A percentile compares a stretch with the other conserved stretches of the same genome.
Conservation (phyloP, 2,329 filamentous ascomycete genomes). For the Trichothecium sympodiale region DNA sequence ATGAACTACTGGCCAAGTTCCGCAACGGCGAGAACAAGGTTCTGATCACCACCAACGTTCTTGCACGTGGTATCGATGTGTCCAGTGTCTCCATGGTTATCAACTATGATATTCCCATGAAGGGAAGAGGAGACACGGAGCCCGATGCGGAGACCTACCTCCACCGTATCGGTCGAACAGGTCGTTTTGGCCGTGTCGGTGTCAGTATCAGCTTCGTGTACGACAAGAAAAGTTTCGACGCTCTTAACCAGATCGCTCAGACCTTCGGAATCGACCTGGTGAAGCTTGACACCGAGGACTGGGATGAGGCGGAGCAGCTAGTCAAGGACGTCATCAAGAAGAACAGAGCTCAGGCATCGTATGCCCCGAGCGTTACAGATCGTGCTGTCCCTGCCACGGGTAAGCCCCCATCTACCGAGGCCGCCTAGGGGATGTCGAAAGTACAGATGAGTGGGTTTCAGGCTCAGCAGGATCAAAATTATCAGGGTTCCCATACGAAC, state of each 20-base stretch:
- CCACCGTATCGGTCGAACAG: conserved; percentile 93
- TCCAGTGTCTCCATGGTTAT: conserved; percentile 93
- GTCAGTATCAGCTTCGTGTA: conserved; percentile 93
- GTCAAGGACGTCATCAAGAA: conserved; percentile 76
- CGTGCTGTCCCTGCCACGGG: conserved; percentile 15
- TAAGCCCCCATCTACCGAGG: conserved; percentile 5
- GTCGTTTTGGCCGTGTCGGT: conserved; percentile 90
- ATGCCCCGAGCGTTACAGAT: conserved; percentile 35
- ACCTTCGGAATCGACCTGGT: conserved; percentile 75
- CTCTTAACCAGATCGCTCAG: conserved; percentile 67
- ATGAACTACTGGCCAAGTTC: conserved; percentile 78
- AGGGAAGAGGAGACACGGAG: conserved; percentile 64
- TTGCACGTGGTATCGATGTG: conserved; percentile 89
- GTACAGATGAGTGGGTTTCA: too few species aligned
- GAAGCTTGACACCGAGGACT: conserved; percentile 73
- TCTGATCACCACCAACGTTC: conserved; percentile 92
- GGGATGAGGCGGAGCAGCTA: conserved; percentile 77
- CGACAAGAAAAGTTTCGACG: conserved; percentile 69
- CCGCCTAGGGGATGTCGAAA: background rate
- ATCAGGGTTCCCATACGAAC: too few species aligned
- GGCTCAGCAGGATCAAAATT: too few species aligned
- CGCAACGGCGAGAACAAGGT: conserved; percentile 82
- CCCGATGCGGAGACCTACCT: conserved; percentile 94
- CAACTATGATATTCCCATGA: conserved; percentile 85
- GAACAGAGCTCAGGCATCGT: conserved; percentile 45